Base-by-base conservation (phyloP, 257 asterid species). In the Nicotiana knightiana region DNA sequence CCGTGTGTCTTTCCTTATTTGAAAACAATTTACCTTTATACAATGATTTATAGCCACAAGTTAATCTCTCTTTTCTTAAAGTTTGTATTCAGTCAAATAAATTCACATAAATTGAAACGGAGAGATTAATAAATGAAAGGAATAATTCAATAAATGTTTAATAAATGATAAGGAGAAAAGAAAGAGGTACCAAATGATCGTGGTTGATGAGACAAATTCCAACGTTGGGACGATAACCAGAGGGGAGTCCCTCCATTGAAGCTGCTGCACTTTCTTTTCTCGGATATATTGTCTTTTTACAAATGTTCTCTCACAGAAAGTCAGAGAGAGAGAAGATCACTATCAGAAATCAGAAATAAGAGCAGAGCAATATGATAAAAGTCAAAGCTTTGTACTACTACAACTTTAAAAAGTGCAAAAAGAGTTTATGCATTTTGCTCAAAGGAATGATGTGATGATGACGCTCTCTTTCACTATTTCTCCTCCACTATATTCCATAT, bases 171-270 rank as follows among this genome's bases (percentile, higher is more conserved):
- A 8, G 6, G 59, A 15, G 59, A 16, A 12, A 11, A 11, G 6
- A 5, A 18, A 5, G 17, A 24, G 30, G 16, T 84, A 95, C 99
- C 97, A 90, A 83, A 82, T 89, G 89, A 57, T 92, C 90, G 87
- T 89, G 88, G 80, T 93, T 96, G 88, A 94, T 88, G 86, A 96
- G 96, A 83, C 99, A 96, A 75, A 96, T 93, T 71, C 98, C 99
- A 81, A 96, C 97, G 89, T 96, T 96, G 35, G 99, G 98, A 82
- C 99, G 99, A 88, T 96, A 96, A 67, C 99, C 99, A 83, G 97
- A 81, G 92, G 98, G 99, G 43, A 96, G 92, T 83, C 94, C 94
- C 90, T 96, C 99, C 99, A 95, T 92, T 43, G 51, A 43, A 81
- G 79, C 87, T 75, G 11, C 16, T 53, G 6, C 18, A 53, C 58